Evolutionary conservation across 306 rosid genomes (phyloP), one percentile per base, ranked within the genome.

Genomic region (Acacia confusa): DNA sequence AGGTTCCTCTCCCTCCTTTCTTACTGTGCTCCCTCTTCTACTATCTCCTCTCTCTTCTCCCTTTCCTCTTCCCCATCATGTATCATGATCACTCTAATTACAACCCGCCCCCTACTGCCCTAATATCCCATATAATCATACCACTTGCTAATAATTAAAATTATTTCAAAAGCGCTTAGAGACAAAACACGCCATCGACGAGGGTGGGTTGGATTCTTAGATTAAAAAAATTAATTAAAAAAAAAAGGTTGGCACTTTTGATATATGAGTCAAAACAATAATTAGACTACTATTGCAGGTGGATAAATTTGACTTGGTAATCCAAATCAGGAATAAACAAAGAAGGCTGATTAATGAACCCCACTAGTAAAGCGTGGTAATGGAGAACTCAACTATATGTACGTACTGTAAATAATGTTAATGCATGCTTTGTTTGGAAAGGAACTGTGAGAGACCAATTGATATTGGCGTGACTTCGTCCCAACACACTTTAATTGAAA

Each of bases 221-320:
- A 61, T 12, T 13, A 4, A 9, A 19, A 67, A 36, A 34, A n/a
- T n/a, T n/a, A n/a, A n/a, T n/a, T 0, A 65, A 41, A 41, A 47
- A 47, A 14, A 45, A 67, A 34, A 38, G 1, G 15, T 20, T 50
- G 64, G 16, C 60, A 78, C 41, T 64, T 24, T 55, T 66, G 66
- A 11, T 14, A 34, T 58, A 9, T 19, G 70, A 70, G 84, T 87
- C 83, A 73, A 72, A 67, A 61, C 74, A 78, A 86, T 89, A 79
- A 88, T 83, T 82, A 81, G 81, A 24, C 50, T 66, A 76, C 88
- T 72, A 66, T 75, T 75, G 27, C 58, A 36, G 89, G 91, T 84
- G 91, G 90, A 84, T 82, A 34, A 84, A 48, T 77, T 92, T 85
- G 92, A 90, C 94, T 85, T 83, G 28, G 44, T 17, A 48, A 76